Evolutionary conservation across 768 basidiomycete species (phyloP).

Genomic region (Suillus occidentalis): DNA sequence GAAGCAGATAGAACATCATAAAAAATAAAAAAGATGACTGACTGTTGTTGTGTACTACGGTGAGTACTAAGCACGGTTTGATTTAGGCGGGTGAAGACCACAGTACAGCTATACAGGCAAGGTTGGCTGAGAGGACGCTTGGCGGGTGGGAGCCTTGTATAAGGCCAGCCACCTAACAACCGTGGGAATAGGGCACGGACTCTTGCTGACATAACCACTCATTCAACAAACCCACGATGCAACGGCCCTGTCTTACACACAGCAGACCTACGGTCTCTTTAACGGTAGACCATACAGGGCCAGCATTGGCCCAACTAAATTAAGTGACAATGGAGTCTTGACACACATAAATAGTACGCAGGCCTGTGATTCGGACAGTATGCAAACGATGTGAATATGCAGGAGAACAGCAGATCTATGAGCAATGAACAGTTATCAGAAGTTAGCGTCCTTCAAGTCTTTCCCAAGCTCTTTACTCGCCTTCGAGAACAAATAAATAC

Average conservation of each 20-base stretch:
- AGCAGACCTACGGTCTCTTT: neutral
- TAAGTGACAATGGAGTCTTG: neutral
- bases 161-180: slow-evolving; percentile 33
- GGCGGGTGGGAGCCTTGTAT: slow-evolving; percentile 39
- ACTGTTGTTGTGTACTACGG: slow-evolving; percentile 34
- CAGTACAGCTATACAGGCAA: slow-evolving; percentile 38
- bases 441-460: neutral
- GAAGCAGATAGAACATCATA: slow-evolving; percentile 22
- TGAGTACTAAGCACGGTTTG: slow-evolving; percentile 25
- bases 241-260: slow-evolving; percentile 2
- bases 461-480: neutral
- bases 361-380: neutral
- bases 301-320: neutral
- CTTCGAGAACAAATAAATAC: neutral
- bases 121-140: slow-evolving; percentile 36
- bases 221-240: slow-evolving; percentile 26
- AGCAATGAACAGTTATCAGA: neutral
- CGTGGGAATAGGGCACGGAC: slow-evolving; percentile 38
- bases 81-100: slow-evolving; percentile 35
- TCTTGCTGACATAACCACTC: slow-evolving; percentile 32
- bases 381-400: neutral
- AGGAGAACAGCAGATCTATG: neutral
- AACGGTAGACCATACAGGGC: neutral
- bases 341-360: slow-evolving; percentile 5
- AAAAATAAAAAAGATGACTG: slow-evolving; percentile 20